Evolutionary conservation across 495 filamentous ascomycete genomes (phyloP).

Genomic region (Penicillium riverlandense): DNA sequence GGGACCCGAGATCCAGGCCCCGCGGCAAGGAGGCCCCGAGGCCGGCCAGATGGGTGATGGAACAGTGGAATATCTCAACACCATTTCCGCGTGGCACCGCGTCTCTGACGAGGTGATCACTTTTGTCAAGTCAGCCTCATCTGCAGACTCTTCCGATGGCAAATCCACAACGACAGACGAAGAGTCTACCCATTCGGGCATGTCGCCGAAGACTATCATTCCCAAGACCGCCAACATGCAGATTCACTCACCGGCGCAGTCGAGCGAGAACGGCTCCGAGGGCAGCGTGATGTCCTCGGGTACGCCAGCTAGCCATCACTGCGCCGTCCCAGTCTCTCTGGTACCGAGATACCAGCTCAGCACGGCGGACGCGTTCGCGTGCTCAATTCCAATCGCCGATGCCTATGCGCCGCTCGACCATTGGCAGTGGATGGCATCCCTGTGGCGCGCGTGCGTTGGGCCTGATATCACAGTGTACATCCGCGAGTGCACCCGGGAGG

Average conservation of each 20-base stretch:
- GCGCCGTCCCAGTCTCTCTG: slow-evolving; percentile 58
- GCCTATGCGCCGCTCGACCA: slow-evolving; percentile 78
- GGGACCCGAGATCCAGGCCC: slow-evolving; percentile 38
- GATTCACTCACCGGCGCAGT: slow-evolving; percentile 22
- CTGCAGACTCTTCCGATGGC: slow-evolving; percentile 6
- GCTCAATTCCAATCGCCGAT: slow-evolving; percentile 64
- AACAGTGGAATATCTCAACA: slow-evolving; percentile 58
- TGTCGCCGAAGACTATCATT: slow-evolving; percentile 29
- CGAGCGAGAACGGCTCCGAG: slow-evolving; percentile 24
- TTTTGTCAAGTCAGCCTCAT: slow-evolving; percentile 45
- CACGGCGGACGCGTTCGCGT: slow-evolving; percentile 66
- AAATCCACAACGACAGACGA: slow-evolving; percentile 10
- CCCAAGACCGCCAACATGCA: slow-evolving; percentile 25
- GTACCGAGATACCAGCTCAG: slow-evolving; percentile 72
- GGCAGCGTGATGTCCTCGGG: slow-evolving; percentile 13
- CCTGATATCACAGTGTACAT: slow-evolving; percentile 77
- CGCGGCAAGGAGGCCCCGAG: slow-evolving; percentile 21
- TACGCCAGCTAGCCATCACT: slow-evolving; percentile 1
- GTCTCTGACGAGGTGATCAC: slow-evolving; percentile 58
- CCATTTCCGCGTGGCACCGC: slow-evolving; percentile 65
- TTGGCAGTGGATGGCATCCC: slow-evolving; percentile 96
- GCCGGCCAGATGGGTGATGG: slow-evolving; percentile 33
- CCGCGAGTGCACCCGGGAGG: slow-evolving; percentile 37
- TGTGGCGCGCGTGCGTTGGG: slow-evolving; percentile 84
- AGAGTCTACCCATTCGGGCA: slow-evolving; percentile 9